phyloP scores from a whole-genome alignment of 2,329 filamentous ascomycete species.

The Colletotrichum gigasporum region DNA sequence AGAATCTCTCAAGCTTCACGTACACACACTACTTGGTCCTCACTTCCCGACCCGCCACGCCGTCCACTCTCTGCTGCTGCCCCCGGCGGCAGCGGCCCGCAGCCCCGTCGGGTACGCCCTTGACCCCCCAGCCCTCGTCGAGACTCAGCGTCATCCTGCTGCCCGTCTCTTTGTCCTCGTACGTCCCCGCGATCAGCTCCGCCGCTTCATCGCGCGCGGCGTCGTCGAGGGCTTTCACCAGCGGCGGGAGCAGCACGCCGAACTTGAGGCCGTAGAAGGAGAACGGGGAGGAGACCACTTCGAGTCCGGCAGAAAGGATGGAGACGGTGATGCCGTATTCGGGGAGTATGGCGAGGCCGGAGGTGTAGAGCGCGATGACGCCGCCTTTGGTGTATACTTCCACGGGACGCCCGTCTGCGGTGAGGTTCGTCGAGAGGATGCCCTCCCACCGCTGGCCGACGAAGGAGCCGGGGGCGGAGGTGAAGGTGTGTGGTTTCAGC shows the following conservation, averaged over 20 bases:
- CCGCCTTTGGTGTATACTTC: slow-evolving; percentile 59
- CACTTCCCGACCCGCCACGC: slow-evolving; percentile 47
- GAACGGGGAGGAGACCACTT: slow-evolving; percentile 25
- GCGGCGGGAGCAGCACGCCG: slow-evolving; percentile 38
- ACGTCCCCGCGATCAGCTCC: slow-evolving; percentile 46
- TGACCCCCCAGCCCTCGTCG: slow-evolving; percentile 50
- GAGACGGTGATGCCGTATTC: slow-evolving; percentile 56
- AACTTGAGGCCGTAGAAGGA: slow-evolving; percentile 20
- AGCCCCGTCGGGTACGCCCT: slow-evolving; percentile 32
- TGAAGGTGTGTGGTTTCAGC: slow-evolving; percentile 54
- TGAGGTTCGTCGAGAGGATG: slow-evolving; percentile 46
- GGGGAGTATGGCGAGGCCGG: slow-evolving; percentile 50
- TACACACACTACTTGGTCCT: no score
- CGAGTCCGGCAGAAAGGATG: slow-evolving; percentile 46
- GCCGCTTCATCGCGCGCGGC: slow-evolving; percentile 48
- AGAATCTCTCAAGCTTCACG: no score
- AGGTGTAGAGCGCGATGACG: slow-evolving; percentile 51
- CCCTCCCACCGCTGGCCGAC: slow-evolving; percentile 61
- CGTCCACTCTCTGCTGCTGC: slow-evolving; percentile 28
- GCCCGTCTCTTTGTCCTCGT: slow-evolving; percentile 46
- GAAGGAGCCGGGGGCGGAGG: slow-evolving; percentile 45
- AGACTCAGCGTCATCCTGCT: slow-evolving; percentile 49
- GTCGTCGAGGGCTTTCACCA: slow-evolving; percentile 53
- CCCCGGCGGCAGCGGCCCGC: no score
- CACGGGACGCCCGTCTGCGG: slow-evolving; percentile 48